Evolutionary conservation across 176 grass and related monocot genomes (phyloP).

Genomic region (Oryza longistaminata): DNA sequence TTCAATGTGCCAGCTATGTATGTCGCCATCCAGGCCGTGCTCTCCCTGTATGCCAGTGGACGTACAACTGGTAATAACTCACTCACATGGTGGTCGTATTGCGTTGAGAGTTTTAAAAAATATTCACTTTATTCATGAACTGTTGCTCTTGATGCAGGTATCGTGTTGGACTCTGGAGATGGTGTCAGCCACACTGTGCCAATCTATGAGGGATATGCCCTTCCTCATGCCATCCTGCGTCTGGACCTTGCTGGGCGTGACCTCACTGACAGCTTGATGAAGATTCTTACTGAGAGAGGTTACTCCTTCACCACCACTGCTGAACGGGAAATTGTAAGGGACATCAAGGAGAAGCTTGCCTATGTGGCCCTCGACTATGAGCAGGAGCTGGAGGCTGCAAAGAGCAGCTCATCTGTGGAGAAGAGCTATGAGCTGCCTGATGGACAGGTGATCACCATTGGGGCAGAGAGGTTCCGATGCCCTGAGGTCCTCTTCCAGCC

Average conservation of each 20-base stretch:
- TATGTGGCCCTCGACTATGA: conserved; percentile 48
- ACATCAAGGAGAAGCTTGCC: conserved; percentile 55
- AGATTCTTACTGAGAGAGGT: conserved; percentile 52
- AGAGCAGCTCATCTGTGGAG: conserved; percentile 51
- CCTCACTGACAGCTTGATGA: conserved; percentile 52
- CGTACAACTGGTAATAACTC: conserved; percentile 45
- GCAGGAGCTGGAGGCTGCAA: conserved; percentile 47
- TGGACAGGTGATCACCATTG: conserved; percentile 55
- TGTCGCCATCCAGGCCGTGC: conserved; percentile 52
- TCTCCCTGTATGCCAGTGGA: conserved; percentile 52
- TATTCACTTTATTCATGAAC: background rate
- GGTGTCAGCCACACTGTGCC: conserved; percentile 48
- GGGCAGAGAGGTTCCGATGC: conserved; percentile 49
- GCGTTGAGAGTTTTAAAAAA: background rate
- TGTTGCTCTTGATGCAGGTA: conserved; percentile 23
- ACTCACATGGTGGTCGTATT: background rate
- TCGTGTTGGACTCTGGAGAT: conserved; percentile 49
- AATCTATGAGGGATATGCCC: conserved; percentile 49
- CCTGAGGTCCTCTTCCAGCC: conserved; percentile 57
- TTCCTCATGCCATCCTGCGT: conserved; percentile 52
- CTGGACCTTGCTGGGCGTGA: conserved; percentile 51
- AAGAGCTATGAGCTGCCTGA: conserved; percentile 56
- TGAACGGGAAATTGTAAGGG: conserved; percentile 49
- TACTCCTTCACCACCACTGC: conserved; percentile 56
- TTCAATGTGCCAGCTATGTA: conserved; percentile 59